Evolutionary conservation across 2,329 filamentous ascomycete species (phyloP), one percentile per base, ranked within the genome.

Genomic region (Mycosphaerella arachidis): DNA sequence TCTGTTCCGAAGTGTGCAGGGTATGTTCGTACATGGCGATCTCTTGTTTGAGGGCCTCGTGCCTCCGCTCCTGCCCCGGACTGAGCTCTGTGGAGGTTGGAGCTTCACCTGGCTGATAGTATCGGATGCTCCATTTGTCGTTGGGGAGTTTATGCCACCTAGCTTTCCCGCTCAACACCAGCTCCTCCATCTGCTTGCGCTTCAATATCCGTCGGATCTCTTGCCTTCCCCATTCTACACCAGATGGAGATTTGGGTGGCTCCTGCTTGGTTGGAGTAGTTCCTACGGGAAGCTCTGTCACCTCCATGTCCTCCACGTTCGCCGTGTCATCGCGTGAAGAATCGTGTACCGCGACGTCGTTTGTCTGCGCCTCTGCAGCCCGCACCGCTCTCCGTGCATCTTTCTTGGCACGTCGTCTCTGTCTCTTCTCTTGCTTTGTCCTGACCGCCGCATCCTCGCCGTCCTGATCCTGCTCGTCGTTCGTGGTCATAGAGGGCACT

Each of bases 81-180:
- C 27, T 46, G 40, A 29, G 53, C 37, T 55, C 10, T 2, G 48
- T 8, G 24, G 31, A 16, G 2, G 18, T 35, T 9, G 51, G 43
- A n/a, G 43, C 52, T 40, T 55, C 57, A 9, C 57, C 57, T 12
- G 27, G 18, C 24, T 55, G 37, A 27, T 50, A 55, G 37, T 51
- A 33, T 45, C 53, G 46, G 51, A 59, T 45, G 29, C 57, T 53
- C 45, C 45, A 59, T 31, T 59, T 59, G 29, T 52, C 37, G 45
- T 53, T 35, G n/a, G 57, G 37, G 24, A 59, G 20, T 33, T 31
- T 48, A 13, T 30, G 27, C 57, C 51, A 59, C 16, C 40, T 24
- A 1, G 48, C 57, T 12, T 30, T 10, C 16, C 48, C 48, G 43
- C 33, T 48, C 48, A 55, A 29, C 12, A 59, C 57, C n/a, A 48